Percentiles rank a stretch among this genome's conserved stretches.
These are phyloP conservation scores for Fusarium denticulatum DNA, from an alignment of 2,329 filamentous ascomycete species.

Conservation along the genomic window DNA sequence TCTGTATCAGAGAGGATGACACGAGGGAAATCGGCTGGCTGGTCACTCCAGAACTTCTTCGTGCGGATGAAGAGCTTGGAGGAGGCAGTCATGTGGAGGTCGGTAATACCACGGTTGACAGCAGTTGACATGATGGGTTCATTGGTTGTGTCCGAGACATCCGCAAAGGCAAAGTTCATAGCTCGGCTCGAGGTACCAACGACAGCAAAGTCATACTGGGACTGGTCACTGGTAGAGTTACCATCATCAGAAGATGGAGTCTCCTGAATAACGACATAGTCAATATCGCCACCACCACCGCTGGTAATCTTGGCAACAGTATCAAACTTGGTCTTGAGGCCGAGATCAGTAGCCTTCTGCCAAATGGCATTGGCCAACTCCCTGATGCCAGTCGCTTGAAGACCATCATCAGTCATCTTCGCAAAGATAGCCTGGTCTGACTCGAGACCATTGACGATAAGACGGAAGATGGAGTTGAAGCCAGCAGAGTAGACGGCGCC, in stretches of 20 bases:
- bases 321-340: not conserved
- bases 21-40: not conserved
- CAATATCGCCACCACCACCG: not conserved
- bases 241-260: not conserved
- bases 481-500: not conserved
- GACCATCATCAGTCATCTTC: not conserved
- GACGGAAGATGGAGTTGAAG: not conserved
- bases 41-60: not conserved
- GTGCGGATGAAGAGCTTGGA: not conserved
- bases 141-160: not conserved
- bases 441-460: not conserved
- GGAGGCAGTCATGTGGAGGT: not conserved
- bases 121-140: not conserved
- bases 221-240: not conserved
- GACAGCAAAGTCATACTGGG: not conserved
- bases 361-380: not conserved
- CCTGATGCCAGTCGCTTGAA: not conserved
- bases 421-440: not conserved
- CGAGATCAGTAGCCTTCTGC: not conserved
- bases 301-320: not conserved
- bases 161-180: not conserved
- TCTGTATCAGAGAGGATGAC: not conserved
- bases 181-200: not conserved
- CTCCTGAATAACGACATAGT: not conserved
- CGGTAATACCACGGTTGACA: not conserved